Conservation (phyloP, 2,329 filamentous ascomycete genomes). For the Aureobasidium lini region DNA sequence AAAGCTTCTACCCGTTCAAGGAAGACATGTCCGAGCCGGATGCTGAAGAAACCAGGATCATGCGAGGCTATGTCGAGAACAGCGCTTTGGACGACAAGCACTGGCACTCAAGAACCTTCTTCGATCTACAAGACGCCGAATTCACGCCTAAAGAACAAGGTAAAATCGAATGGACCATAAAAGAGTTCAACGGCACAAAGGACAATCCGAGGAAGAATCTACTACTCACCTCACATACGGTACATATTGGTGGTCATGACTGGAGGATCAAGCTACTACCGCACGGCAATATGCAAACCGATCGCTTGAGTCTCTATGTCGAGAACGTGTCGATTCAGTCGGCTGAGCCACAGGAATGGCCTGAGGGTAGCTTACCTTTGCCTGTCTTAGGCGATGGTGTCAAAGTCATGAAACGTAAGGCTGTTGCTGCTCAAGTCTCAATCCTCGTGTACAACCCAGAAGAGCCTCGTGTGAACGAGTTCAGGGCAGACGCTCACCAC, state of each 20-base stretch:
- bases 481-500: conserved; percentile 50
- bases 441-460: conserved; percentile 57
- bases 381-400: conserved; percentile 20
- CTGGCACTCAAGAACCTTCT: conserved; percentile 52
- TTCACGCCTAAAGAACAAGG: conserved; percentile 46
- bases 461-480: conserved; percentile 52
- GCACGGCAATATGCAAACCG: conserved; percentile 48
- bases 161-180: conserved; percentile 52
- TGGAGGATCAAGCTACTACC: conserved; percentile 62
- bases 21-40: conserved; percentile 51
- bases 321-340: conserved; percentile 48
- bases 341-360: conserved; percentile 18
- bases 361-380: conserved; percentile 23
- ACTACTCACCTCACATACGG: conserved; percentile 51
- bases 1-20: conserved; percentile 45
- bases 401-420: conserved; percentile 32
- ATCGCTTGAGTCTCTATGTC: conserved; percentile 53
- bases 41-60: conserved; percentile 52
- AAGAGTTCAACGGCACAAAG: conserved; percentile 52
- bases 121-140: conserved; percentile 51
- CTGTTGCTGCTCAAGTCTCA: conserved; percentile 52
- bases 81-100: conserved; percentile 52
- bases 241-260: conserved; percentile 51
- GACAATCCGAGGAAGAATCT: conserved; percentile 52
- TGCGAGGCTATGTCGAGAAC: conserved; percentile 43